These are phyloP conservation scores for Tulasnella sp. DNA, from an alignment of 768 basidiomycete species.

Conservation along the genomic window DNA sequence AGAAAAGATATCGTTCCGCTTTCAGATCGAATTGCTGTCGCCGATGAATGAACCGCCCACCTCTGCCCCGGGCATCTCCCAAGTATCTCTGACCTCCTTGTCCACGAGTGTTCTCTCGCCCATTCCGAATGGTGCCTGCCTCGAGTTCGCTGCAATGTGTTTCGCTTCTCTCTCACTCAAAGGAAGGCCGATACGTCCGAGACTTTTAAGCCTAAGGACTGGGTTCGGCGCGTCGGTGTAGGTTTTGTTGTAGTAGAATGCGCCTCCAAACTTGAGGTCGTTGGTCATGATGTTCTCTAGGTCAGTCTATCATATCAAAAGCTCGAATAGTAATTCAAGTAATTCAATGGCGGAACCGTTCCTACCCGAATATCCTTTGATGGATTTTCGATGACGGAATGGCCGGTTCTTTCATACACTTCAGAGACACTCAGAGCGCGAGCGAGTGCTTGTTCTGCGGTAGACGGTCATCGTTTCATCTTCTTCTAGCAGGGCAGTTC, in stretches of 20 bases:
- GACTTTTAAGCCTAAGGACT: slow-evolving; percentile 28
- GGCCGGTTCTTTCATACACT: no score
- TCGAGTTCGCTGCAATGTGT: slow-evolving; percentile 26
- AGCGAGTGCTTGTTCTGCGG: no score
- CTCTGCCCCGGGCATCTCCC: slow-evolving; percentile 35
- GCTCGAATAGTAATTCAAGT: neutral
- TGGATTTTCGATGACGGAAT: neutral
- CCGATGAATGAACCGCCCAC: slow-evolving; percentile 1
- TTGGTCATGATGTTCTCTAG: slow-evolving; percentile 21
- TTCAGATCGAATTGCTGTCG: neutral
- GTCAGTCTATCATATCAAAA: neutral
- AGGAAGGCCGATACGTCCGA: slow-evolving; percentile 35
- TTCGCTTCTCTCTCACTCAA: slow-evolving; percentile 31
- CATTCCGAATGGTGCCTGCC: slow-evolving; percentile 31
- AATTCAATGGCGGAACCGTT: neutral
- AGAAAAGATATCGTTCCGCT: neutral
- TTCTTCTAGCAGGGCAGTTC: no score
- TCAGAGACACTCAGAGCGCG: no score
- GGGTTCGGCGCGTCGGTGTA: slow-evolving; percentile 32
- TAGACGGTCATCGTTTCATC: no score
- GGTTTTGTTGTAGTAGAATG: slow-evolving; percentile 23
- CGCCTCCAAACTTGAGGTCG: slow-evolving; percentile 27
- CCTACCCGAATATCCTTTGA: neutral
- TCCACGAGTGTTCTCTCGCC: slow-evolving; percentile 34
- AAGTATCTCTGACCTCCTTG: slow-evolving; percentile 32